Conservation (phyloP, 108 stramenopile genomes). For the Schizochytrium sp. region DNA sequence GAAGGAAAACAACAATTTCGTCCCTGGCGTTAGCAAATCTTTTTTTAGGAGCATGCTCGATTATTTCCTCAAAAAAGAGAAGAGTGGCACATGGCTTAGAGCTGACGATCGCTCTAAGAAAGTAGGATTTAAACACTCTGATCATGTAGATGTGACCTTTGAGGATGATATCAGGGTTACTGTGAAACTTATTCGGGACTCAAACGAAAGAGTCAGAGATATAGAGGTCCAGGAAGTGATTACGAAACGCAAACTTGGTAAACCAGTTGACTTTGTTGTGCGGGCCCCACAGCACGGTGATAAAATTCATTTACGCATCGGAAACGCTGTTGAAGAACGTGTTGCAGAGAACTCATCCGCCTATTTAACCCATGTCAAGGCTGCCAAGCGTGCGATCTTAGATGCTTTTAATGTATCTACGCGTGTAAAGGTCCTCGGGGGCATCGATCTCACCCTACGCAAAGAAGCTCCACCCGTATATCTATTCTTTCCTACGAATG, state of each 20-base stretch:
- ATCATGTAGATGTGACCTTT: slow-evolving; percentile 33
- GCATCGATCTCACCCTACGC: slow-evolving; percentile 44
- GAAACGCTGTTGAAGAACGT: slow-evolving; percentile 8
- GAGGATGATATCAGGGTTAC: slow-evolving; percentile 38
- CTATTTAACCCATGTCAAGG: not conserved
- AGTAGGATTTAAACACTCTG: not conserved
- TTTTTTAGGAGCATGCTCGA: slow-evolving; percentile 35
- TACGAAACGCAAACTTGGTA: slow-evolving; percentile 50
- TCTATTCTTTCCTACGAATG: not conserved
- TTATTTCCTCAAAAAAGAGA: not conserved
- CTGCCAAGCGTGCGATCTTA: not conserved
- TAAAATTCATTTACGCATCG: not conserved
- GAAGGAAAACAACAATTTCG: not conserved
- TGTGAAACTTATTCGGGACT: not conserved
- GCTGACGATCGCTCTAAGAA: not conserved
- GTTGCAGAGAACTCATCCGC: not conserved
- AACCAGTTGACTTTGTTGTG: not conserved
- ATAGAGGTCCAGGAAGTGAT: slow-evolving; percentile 22
- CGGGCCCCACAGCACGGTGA: not conserved
- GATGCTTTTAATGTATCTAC: slow-evolving; percentile 57
- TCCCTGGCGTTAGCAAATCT: slow-evolving; percentile 1
- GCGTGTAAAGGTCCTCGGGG: not conserved
- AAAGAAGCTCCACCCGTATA: not conserved
- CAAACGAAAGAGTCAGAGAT: not conserved
- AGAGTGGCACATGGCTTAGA: not conserved